Evolutionary conservation across 352 stramenopile species (phyloP), one percentile per base, ranked within the genome.

Genomic region (Pythium grandisporangium): DNA sequence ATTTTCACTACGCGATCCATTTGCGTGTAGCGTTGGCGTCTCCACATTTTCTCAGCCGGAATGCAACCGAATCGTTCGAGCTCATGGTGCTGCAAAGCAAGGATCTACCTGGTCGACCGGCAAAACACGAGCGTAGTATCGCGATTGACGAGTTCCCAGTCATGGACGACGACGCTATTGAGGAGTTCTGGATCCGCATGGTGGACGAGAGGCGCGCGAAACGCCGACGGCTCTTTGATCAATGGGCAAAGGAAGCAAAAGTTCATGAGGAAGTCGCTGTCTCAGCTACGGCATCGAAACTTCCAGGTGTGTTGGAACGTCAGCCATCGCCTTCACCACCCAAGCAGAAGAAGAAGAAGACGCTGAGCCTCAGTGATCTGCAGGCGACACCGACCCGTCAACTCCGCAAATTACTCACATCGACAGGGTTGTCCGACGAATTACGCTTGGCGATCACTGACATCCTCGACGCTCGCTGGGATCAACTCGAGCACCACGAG

Each of bases 111-210:
- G 50, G 46, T 6, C 26, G 11, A 13, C 29, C 3, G 11, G 6
- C 37, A 47, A 55, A 44, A 38, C 5, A 20, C 3, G 30, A 47
- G 19, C 58, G 60, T 7, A 88, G 63, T 40, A 82, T 95, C 48
- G 78, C 79, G 16, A 91, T 95, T 37, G 71, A 91, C 34, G 63
- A 77, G 40, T 93, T 95, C 45, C 79, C 82, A 0, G 67, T 78
- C n/a, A 93, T 95, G 82, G 65, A 83, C 34, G 70, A 85, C 8
- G 56, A 73, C 30, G 77, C 75, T 21, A 83, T 89, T 25, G 77
- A 95, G 37, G 38, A 48, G 17, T 93, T 84, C 37, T 90, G 77
- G 77, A 66, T 86, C 46, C 32, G 62, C 14, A 86, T 81, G 70
- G 71, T 89, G 13, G 70, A 89, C 35, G 42, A 58, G 2, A 46